Percentiles rank a stretch among this genome's conserved stretches.
These are phyloP conservation scores for Daldinia childiae DNA, from an alignment of 495 filamentous ascomycete genomes.

Conservation along the genomic window DNA sequence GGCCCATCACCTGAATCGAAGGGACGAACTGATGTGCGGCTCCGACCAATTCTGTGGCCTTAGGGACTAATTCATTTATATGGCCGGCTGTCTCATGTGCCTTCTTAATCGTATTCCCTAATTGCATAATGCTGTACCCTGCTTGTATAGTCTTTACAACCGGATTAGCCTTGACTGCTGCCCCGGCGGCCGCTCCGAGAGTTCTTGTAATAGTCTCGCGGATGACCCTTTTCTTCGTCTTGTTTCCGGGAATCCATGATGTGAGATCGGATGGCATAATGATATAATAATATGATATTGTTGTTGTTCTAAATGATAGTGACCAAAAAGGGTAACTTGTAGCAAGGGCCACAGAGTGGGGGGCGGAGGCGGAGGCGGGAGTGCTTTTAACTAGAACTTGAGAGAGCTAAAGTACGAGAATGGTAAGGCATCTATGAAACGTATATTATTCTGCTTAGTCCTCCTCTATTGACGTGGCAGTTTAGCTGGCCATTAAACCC, in stretches of 20 bases:
- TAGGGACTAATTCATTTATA: neutral
- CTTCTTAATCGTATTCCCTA: slow-evolving; percentile 1
- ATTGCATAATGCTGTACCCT: neutral
- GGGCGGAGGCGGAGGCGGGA: too few relatives aligned
- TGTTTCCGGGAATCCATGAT: slow-evolving; percentile 1
- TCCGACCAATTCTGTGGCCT: neutral
- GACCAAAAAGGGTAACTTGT: neutral
- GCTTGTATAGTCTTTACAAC: slow-evolving; percentile 8
- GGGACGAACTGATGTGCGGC: slow-evolving; percentile 1
- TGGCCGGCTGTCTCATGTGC: neutral
- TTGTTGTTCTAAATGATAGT: neutral
- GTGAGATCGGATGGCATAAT: neutral
- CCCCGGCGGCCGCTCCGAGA: neutral
- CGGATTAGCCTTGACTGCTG: neutral
- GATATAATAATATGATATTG: neutral
- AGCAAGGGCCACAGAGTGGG: neutral
- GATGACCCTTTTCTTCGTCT: neutral
- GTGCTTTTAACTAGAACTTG: neutral
- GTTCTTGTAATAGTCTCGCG: neutral
- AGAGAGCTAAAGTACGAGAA: neutral
- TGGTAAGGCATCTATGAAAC: slow-evolving; percentile 1
- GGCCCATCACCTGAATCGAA: slow-evolving; percentile 7
- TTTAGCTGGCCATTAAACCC: neutral
- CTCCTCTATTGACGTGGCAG: slow-evolving; percentile 9
- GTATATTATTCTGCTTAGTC: neutral